Evolutionary conservation across 2,329 filamentous ascomycete species (phyloP).

Genomic region (Spiromastix sp.): DNA sequence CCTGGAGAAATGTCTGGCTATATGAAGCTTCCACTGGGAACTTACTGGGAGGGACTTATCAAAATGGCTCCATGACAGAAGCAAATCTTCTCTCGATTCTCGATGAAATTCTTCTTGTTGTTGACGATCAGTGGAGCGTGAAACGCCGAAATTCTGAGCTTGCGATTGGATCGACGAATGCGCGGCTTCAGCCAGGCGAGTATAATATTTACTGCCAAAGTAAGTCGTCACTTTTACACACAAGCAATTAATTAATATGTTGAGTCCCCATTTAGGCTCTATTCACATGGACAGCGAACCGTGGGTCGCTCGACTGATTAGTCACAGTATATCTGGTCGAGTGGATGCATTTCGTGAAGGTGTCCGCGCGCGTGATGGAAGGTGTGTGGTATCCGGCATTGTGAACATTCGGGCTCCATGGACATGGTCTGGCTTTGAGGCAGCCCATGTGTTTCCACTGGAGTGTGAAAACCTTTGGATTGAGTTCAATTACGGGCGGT

Average conservation of each 20-base stretch:
- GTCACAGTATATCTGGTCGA: slow-evolving; percentile 7
- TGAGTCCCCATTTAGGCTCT: neutral
- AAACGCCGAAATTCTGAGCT: neutral
- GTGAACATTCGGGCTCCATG: slow-evolving; percentile 5
- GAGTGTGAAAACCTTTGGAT: slow-evolving; percentile 12
- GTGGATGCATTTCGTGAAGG: slow-evolving; percentile 10
- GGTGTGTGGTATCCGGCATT: slow-evolving; percentile 12
- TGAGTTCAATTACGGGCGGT: slow-evolving; percentile 10
- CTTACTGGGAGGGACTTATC: slow-evolving; percentile 2
- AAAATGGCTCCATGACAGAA: slow-evolving; percentile 9
- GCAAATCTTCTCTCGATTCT: slow-evolving; percentile 9
- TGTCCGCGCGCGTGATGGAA: slow-evolving; percentile 11
- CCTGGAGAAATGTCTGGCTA: too few relatives aligned
- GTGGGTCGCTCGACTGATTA: slow-evolving; percentile 8
- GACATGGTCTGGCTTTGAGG: slow-evolving; percentile 11
- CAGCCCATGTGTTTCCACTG: slow-evolving; percentile 16
- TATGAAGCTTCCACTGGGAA: too few relatives aligned
- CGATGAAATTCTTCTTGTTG: slow-evolving; percentile 7
- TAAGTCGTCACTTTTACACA: neutral
- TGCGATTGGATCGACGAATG: neutral
- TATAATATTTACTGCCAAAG: too few relatives aligned
- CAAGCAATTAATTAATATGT: neutral
- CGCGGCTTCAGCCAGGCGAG: neutral
- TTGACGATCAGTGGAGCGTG: slow-evolving; percentile 5
- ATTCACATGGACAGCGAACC: slow-evolving; percentile 5